A percentile compares a stretch with the other conserved stretches of the same genome.
These are phyloP conservation scores for Craterostigma plantagineum DNA, from an alignment of 257 asterid genomes.

Conservation along the genomic window DNA sequence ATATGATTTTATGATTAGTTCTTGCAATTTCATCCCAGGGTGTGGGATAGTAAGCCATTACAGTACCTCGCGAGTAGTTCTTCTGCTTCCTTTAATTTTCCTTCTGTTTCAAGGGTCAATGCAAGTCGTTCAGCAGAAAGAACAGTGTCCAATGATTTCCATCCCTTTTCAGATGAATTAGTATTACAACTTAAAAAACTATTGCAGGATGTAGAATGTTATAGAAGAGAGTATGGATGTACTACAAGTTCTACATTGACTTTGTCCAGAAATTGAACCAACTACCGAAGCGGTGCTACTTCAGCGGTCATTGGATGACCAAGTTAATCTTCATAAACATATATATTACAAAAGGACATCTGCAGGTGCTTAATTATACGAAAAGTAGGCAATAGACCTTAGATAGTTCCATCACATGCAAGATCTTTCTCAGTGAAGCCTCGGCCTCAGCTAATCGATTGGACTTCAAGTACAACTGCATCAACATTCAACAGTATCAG, in stretches of 20 bases:
- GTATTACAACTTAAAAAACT: background rate
- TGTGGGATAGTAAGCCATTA: background rate
- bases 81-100: conserved; percentile 59
- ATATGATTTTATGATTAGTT: conserved; percentile 11
- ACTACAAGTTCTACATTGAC: background rate
- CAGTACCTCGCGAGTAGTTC: conserved; percentile 59
- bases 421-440: conserved; percentile 46
- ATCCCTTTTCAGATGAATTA: conserved; percentile 8
- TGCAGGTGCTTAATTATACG: conserved; percentile 2
- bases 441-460: conserved; percentile 54
- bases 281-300: background rate
- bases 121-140: conserved; percentile 85
- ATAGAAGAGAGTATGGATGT: background rate
- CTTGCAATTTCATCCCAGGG: background rate
- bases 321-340: conserved; percentile 2
- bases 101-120: conserved; percentile 40
- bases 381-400: conserved; percentile 29
- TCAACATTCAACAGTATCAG: conserved; percentile 2
- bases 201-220: background rate
- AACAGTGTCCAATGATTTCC: conserved; percentile 68
- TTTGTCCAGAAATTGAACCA: background rate
- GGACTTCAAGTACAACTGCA: conserved; percentile 54
- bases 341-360: conserved; percentile 3
- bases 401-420: conserved; percentile 53
- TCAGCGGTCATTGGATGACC: background rate